Conservation (phyloP, 805 yeast species). For the Hanseniaspora guilliermondii region DNA sequence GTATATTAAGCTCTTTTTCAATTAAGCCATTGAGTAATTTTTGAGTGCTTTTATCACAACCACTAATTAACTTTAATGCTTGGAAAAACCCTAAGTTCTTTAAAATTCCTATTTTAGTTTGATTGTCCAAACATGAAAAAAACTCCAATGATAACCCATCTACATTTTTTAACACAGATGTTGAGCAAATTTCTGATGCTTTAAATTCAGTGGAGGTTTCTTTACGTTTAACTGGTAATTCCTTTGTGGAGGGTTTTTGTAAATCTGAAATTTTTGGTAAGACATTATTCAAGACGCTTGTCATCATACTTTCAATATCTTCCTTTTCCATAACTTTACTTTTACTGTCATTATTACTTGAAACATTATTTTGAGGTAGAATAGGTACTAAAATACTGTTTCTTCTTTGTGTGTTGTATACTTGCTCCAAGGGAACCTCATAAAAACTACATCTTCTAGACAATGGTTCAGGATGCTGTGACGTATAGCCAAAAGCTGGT, state of each 20-base stretch:
- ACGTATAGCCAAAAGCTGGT: background rate
- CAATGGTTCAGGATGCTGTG: background rate
- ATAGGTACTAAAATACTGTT: background rate
- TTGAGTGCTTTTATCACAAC: background rate
- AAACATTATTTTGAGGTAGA: background rate
- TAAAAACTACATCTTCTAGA: background rate
- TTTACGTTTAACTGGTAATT: background rate
- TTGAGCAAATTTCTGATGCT: background rate
- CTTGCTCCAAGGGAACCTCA: background rate
- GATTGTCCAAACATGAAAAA: background rate
- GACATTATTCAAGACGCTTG: constrained; percentile 2
- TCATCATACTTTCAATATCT: constrained; percentile 2
- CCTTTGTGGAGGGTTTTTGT: background rate
- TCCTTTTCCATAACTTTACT: background rate
- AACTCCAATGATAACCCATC: background rate
- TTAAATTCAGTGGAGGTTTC: background rate
- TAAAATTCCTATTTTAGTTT: constrained; percentile 1
- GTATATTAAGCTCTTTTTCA: background rate
- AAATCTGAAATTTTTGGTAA: background rate
- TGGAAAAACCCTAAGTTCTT: constrained; percentile 1
- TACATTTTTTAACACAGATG: background rate
- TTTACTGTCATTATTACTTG: background rate
- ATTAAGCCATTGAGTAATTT: background rate
- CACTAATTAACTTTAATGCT: background rate
- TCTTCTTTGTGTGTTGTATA: background rate